phyloP scores from a whole-genome alignment of 2,329 filamentous ascomycete genomes.

The Fusarium albosuccineum region DNA sequence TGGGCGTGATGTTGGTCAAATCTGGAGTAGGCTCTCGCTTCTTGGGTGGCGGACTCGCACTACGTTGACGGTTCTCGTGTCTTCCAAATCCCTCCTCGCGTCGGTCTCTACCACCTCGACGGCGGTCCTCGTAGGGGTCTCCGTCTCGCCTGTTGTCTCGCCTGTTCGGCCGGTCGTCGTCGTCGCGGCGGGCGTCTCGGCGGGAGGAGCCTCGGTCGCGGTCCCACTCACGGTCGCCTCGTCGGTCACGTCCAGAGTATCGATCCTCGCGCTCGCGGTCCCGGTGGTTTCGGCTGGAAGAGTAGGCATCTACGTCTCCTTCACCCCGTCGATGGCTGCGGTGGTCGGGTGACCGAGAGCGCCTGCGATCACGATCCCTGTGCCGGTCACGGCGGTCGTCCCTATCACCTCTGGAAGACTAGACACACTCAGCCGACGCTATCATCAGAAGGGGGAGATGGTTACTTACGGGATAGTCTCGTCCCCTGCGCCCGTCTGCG shows the following conservation, averaged over 20 bases:
- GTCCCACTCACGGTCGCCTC: constrained; percentile 82
- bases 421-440: constrained; percentile 33
- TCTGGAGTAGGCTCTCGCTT: constrained; percentile 97
- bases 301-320: constrained; percentile 87
- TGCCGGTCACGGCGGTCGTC: constrained; percentile 52
- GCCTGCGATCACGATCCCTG: constrained; percentile 66
- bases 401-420: constrained; percentile 50
- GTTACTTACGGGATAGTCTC: constrained; percentile 66
- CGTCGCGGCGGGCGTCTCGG: constrained; percentile 74
- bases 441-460: not conserved
- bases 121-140: constrained; percentile 64
- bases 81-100: constrained; percentile 54
- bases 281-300: constrained; percentile 90
- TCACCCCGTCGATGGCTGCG: constrained; percentile 77
- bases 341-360: constrained; percentile 88
- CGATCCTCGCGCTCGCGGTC: constrained; percentile 94
- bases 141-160: constrained; percentile 61
- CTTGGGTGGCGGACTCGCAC: constrained; percentile 84
- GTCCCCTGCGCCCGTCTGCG: constrained; percentile 64
- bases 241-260: constrained; percentile 78
- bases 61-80: constrained; percentile 70
- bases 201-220: constrained; percentile 74
- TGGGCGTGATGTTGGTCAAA: constrained; percentile 84
- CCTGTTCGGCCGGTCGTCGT: constrained; percentile 69
- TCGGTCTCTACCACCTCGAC: constrained; percentile 63